Percentiles rank a stretch among this genome's conserved stretches.
Conservation (phyloP, 1,139 yeast genomes). For the Suhomyces wounanorum region DNA sequence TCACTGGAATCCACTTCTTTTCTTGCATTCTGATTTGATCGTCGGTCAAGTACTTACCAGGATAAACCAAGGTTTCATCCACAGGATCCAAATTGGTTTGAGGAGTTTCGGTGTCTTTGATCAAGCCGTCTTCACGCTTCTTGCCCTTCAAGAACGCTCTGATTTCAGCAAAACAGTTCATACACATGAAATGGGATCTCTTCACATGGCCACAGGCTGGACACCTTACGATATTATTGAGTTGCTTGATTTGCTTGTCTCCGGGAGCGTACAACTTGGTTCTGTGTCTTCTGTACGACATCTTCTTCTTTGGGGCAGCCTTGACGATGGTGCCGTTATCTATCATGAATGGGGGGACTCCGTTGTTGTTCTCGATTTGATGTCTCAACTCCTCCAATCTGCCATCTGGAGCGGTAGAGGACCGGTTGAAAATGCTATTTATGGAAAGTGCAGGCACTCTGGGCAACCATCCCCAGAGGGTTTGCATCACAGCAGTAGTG, state of each 20-base stretch:
- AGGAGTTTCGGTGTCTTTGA: conserved; percentile 37
- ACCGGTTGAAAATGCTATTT: conserved; percentile 9
- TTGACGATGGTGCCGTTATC: conserved; percentile 66
- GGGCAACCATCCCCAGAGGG: conserved; percentile 25
- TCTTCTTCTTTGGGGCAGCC: conserved; percentile 94
- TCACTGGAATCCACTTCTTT: conserved; percentile 64
- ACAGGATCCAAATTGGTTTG: conserved; percentile 59
- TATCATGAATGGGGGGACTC: conserved; percentile 37
- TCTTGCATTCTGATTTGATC: conserved; percentile 45
- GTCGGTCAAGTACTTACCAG: conserved; percentile 60
- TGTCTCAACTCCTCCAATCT: conserved; percentile 36
- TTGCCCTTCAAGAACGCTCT: conserved; percentile 66
- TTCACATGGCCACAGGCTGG: conserved; percentile 95
- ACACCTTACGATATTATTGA: conserved; percentile 80
- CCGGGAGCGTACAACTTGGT: conserved; percentile 82
- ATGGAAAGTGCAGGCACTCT: conserved; percentile 25
- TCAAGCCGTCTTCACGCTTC: conserved; percentile 30
- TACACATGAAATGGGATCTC: conserved; percentile 86
- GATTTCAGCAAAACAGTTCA: conserved; percentile 87
- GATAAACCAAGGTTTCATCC: conserved; percentile 70
- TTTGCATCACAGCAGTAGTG: conserved; percentile 15
- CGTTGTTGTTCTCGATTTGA: conserved; percentile 29
- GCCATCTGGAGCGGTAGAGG: conserved; percentile 17
- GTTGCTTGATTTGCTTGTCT: conserved; percentile 72
- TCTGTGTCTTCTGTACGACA: conserved; percentile 83